Base-by-base conservation (phyloP, 2,329 filamentous ascomycete species). In the Whalleya microplaca region DNA sequence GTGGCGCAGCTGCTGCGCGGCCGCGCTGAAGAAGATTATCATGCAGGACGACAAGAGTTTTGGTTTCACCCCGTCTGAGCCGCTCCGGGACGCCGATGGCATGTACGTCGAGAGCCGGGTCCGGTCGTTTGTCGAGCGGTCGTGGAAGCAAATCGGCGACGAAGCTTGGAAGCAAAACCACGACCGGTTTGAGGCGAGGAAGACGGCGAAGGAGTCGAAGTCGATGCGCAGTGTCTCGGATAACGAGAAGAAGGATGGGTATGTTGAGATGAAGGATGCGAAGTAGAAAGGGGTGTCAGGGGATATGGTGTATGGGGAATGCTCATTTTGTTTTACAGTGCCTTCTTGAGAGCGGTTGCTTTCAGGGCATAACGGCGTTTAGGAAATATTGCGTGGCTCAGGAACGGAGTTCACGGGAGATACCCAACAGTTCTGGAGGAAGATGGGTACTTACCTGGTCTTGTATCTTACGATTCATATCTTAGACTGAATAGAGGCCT, bases 1-100 rank as follows among this genome's bases (percentile, higher is more conserved):
- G 8, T 73, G 71, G 41, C 74, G 77, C 1, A 67, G 61, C 10
- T 37, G 32, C 32, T 37, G 23, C 23, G 59, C 76, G 29, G 75
- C 73, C 40, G 78, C 77, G 1, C 62, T 87, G 42, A 81, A 77
- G 65, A 76, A 70, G 55, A 77, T 85, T 49, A 71, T 87, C 21
- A 60, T 86, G 45, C 71, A 80, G 2, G 74, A 71, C 0, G 75
- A 82, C 32, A 43, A 53, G 1, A 69, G 66, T 16, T 78, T 80
- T 51, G 77, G 74, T 0, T 63, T 76, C 1, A 9, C 41, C 6
- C 48, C 60, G 0, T 66, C 70, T 0, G 51, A 64, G 10, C 56
- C 58, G 1, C 60, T 79, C 18, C 71, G 65, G 45, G 68, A 75
- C 21, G 57, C 61, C 0, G 61, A 76, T 3, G 81, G 80, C 0